Evolutionary conservation across 2,329 filamentous ascomycete genomes (phyloP).

Genomic region (Diaporthe citri): DNA sequence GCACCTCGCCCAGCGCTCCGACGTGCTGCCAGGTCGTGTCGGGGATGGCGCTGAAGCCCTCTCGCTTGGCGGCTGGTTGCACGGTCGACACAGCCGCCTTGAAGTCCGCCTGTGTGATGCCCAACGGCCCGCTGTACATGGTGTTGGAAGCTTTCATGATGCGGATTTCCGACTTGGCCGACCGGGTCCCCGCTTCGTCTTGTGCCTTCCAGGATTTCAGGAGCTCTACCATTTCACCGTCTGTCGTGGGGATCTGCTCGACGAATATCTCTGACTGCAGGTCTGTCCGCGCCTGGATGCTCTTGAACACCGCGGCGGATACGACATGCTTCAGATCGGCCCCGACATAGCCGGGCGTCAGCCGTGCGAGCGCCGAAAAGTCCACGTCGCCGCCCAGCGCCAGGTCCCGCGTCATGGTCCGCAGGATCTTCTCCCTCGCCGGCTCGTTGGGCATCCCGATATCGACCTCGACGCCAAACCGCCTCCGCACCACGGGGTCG

Average conservation of each 20-base stretch:
- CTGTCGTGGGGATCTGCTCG: conserved; percentile 16
- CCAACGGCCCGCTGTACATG: conserved; percentile 43
- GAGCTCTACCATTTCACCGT: neutral
- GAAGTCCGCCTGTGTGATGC: conserved; percentile 73
- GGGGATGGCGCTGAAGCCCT: conserved; percentile 95
- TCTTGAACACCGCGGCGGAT: conserved; percentile 56
- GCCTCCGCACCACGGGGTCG: conserved; percentile 80
- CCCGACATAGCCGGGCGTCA: conserved; percentile 93
- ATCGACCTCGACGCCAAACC: conserved; percentile 86
- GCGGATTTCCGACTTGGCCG: conserved; percentile 39
- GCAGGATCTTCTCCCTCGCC: conserved; percentile 82
- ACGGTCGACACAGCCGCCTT: conserved; percentile 79
- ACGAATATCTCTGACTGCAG: conserved; percentile 26
- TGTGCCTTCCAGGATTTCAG: conserved; percentile 5
- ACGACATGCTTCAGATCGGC: conserved; percentile 83
- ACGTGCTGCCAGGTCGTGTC: conserved; percentile 95
- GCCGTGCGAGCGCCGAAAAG: conserved; percentile 79
- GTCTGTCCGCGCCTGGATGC: conserved; percentile 42
- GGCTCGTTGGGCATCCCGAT: conserved; percentile 87
- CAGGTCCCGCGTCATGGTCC: conserved; percentile 76
- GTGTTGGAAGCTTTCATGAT: conserved; percentile 37
- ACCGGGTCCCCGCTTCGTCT: neutral
- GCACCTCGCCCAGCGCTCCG: conserved; percentile 83
- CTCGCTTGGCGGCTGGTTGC: conserved; percentile 85
- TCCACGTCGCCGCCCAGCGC: conserved; percentile 78